A percentile compares a stretch with the other conserved stretches of the same genome.
phyloP scores from a whole-genome alignment of 2,329 filamentous ascomycete genomes.

The Colletotrichum falcatum region DNA sequence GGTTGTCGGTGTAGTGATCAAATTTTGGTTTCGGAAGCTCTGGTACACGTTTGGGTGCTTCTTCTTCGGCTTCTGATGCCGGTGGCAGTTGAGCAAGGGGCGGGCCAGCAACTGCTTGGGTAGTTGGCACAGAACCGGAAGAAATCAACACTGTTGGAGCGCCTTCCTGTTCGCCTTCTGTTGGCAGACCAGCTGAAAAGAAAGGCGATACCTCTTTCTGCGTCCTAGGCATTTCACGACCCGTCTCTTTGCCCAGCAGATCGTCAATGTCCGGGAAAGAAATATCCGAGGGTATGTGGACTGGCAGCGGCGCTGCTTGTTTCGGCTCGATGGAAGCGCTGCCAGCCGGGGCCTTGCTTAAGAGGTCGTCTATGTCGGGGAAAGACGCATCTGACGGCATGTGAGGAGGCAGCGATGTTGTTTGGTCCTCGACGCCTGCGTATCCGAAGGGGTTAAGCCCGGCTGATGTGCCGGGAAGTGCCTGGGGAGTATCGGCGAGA shows the following conservation, averaged over 20 bases:
- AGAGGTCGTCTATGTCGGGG: constrained; percentile 34
- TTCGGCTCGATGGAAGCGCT: neutral
- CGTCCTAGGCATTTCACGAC: neutral
- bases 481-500: constrained; percentile 59
- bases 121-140: neutral
- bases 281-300: constrained; percentile 21
- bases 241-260: constrained; percentile 10
- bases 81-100: neutral
- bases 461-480: constrained; percentile 44
- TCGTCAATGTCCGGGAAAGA: constrained; percentile 39
- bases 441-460: constrained; percentile 56
- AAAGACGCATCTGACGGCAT: constrained; percentile 32
- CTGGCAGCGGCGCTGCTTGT: neutral
- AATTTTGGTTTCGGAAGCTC: constrained; percentile 63
- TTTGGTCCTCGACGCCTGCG: neutral
- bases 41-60: neutral
- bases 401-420: neutral
- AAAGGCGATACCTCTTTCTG: neutral
- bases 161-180: too few relatives aligned
- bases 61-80: neutral
- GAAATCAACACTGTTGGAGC: neutral
- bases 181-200: neutral
- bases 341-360: neutral
- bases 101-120: neutral
- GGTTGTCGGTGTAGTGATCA: constrained; percentile 69